Evolutionary conservation across 2,329 filamentous ascomycete species (phyloP).

Genomic region (Penicillium sp.): DNA sequence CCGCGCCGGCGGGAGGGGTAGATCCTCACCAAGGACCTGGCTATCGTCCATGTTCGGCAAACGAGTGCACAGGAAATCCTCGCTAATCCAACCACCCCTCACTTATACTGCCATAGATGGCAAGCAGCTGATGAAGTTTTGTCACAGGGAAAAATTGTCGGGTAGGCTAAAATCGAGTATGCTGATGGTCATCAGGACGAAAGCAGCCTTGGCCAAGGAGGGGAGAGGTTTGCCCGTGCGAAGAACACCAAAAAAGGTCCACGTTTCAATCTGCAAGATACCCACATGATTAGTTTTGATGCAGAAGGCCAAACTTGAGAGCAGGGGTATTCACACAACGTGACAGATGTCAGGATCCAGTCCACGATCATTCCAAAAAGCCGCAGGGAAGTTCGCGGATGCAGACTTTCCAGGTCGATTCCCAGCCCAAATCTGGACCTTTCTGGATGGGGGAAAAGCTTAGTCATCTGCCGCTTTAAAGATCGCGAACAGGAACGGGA

Average conservation of each 20-base stretch:
- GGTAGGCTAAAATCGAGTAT: conserved; percentile 18
- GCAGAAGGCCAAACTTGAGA: neutral
- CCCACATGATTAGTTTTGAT: conserved; percentile 11
- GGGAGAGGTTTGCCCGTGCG: conserved; percentile 20
- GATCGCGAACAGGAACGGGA: conserved; percentile 16
- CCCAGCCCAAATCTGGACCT: conserved; percentile 12
- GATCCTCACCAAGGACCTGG: conserved; percentile 50
- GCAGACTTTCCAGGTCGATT: conserved; percentile 7
- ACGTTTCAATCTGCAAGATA: conserved; percentile 12
- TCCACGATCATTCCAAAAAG: no score
- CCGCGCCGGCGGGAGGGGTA: conserved; percentile 64
- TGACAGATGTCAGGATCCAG: conserved; percentile 5
- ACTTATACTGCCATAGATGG: conserved; percentile 29
- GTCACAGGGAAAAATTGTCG: conserved; percentile 16
- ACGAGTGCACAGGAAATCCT: conserved; percentile 22
- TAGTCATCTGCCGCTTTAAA: conserved; percentile 22
- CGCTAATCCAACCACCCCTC: conserved; percentile 15
- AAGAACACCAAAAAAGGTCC: conserved; percentile 6
- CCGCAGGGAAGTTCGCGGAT: conserved; percentile 17
- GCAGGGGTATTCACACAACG: conserved; percentile 8
- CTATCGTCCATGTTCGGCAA: conserved; percentile 40
- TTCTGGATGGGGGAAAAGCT: conserved; percentile 14
- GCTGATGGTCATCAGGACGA: conserved; percentile 30
- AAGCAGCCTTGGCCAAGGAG: conserved; percentile 29
- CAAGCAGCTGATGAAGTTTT: conserved; percentile 3